phyloP scores from a whole-genome alignment of 108 stramenopile genomes.

The Aurantiochytrium sp. region DNA sequence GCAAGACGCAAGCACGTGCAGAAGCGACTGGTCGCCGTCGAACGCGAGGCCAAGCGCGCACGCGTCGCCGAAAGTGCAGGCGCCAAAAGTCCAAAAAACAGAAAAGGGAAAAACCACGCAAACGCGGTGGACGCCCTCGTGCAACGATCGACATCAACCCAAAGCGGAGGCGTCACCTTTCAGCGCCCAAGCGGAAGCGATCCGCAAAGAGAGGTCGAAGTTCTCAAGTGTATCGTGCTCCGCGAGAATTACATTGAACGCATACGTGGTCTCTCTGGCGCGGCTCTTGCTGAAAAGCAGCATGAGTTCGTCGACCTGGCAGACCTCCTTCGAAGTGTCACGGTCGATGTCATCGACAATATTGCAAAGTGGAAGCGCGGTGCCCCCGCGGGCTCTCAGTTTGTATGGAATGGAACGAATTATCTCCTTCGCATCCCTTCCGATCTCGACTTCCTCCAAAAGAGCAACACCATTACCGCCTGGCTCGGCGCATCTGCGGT shows the following conservation, averaged over 20 bases:
- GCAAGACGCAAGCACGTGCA: too few species aligned
- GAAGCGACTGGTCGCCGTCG: background rate
- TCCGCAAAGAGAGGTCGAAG: conserved; percentile 19
- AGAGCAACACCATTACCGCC: background rate
- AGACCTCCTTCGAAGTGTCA: conserved; percentile 27
- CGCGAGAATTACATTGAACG: conserved; percentile 30
- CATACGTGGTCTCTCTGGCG: background rate
- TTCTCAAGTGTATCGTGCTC: conserved; percentile 23
- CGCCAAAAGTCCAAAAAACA: too few species aligned
- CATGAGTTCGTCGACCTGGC: conserved; percentile 19
- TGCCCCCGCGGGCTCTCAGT: conserved; percentile 9
- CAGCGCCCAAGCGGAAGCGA: background rate
- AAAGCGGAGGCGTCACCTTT: background rate
- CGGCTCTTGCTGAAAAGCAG: background rate
- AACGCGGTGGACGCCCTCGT: background rate
- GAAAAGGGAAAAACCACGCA: too few species aligned
- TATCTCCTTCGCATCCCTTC: conserved; percentile 42
- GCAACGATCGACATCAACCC: background rate
- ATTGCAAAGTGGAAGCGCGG: conserved; percentile 21
- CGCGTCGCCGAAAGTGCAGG: too few species aligned
- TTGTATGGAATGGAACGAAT: conserved; percentile 40
- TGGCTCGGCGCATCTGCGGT: conserved; percentile 32
- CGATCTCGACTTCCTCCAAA: conserved; percentile 30
- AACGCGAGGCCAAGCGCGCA: too few species aligned
- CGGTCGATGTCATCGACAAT: conserved; percentile 28